Percentiles rank a stretch among this genome's conserved stretches.
These are phyloP conservation scores for Biscogniauxia mediterranea DNA, from an alignment of 2,329 filamentous ascomycete species.

Conservation along the genomic window DNA sequence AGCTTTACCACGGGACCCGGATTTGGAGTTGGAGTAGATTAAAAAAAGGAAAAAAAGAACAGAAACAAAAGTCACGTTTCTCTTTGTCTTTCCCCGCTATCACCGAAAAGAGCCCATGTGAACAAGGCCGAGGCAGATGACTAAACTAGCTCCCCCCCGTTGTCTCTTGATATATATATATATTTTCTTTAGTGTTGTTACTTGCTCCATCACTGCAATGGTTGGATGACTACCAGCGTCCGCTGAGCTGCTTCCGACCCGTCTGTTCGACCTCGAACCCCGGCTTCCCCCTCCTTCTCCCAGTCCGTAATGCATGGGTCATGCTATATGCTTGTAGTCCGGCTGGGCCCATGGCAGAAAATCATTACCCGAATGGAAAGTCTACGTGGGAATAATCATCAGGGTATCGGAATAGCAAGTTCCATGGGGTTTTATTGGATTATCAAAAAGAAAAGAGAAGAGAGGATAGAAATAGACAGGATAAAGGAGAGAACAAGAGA, in stretches of 20 bases:
- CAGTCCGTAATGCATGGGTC: slow-evolving; percentile 16
- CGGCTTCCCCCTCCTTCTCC: slow-evolving; percentile 20
- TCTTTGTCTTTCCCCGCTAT: background rate
- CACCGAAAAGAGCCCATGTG: background rate
- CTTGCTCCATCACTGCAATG: background rate
- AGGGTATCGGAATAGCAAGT: slow-evolving; percentile 18
- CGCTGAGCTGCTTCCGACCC: background rate
- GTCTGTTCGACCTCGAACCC: background rate
- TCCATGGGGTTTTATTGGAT: slow-evolving; percentile 15
- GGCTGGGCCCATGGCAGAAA: slow-evolving; percentile 10
- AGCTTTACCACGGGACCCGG: no score
- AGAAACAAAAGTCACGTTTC: background rate
- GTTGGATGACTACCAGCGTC: background rate
- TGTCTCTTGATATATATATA: background rate
- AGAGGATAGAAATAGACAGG: background rate
- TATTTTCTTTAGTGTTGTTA: no score
- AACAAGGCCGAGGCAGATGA: background rate
- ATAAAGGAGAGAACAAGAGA: no score
- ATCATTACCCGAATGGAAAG: slow-evolving; percentile 18
- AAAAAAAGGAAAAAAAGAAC: no score
- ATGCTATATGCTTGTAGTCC: slow-evolving; percentile 2
- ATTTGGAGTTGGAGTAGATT: no score
- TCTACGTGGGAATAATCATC: slow-evolving; percentile 15
- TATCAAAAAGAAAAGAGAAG: background rate
- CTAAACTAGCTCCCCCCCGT: background rate